A percentile compares a stretch with the other conserved stretches of the same genome.
phyloP scores from a whole-genome alignment of 345 rosid genomes.

The Cochlearia excelsa region DNA sequence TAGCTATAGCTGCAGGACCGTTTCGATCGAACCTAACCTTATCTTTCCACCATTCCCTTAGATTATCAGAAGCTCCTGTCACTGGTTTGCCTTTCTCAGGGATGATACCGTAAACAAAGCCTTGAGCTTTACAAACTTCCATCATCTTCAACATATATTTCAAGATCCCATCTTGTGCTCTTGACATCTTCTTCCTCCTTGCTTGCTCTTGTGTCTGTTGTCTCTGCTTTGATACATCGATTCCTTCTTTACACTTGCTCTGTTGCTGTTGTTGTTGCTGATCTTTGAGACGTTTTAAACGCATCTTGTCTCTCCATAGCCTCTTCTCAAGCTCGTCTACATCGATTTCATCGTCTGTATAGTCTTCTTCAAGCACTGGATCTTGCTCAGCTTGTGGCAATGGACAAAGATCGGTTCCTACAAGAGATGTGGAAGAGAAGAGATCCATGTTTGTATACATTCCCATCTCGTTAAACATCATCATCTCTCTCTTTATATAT shows the following conservation, averaged over 20 bases:
- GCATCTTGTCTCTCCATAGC: constrained; percentile 80
- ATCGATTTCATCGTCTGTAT: constrained; percentile 62
- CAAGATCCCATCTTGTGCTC: constrained; percentile 80
- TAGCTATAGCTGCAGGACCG: constrained; percentile 78
- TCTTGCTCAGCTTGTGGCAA: constrained; percentile 45
- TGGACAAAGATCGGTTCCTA: constrained; percentile 39
- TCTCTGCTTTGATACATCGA: constrained; percentile 49
- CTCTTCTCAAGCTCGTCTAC: constrained; percentile 73
- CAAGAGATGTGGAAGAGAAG: constrained; percentile 39
- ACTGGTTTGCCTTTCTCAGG: constrained; percentile 90
- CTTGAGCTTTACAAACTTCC: constrained; percentile 89
- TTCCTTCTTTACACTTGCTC: constrained; percentile 49
- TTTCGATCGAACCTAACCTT: constrained; percentile 79
- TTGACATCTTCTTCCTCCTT: constrained; percentile 82
- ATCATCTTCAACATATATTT: constrained; percentile 87
- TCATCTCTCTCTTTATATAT: constrained; percentile 13
- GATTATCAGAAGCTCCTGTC: constrained; percentile 85
- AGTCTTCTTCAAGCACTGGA: constrained; percentile 51
- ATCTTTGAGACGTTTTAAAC: constrained; percentile 57
- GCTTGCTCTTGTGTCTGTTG: constrained; percentile 83
- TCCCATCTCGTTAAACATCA: constrained; percentile 60
- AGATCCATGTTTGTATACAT: constrained; percentile 53
- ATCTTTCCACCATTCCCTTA: constrained; percentile 94
- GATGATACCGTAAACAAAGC: constrained; percentile 49
- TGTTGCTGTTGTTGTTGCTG: constrained; percentile 29